phyloP scores from a whole-genome alignment of 2,329 filamentous ascomycete species.

The Nannizzia gypsea region DNA sequence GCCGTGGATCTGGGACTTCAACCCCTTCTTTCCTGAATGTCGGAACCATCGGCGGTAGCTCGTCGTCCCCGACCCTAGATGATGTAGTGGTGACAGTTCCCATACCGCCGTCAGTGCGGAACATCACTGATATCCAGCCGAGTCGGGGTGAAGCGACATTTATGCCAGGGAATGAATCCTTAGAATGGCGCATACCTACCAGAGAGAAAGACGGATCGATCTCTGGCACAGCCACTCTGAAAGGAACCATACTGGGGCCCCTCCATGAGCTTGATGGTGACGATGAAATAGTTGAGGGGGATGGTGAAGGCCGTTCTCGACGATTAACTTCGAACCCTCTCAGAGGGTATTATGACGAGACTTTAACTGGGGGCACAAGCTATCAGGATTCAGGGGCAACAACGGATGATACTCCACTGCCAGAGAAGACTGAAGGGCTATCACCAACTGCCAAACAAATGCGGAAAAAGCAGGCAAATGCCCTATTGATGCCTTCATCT shows the following conservation, averaged over 20 bases:
- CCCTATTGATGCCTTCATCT: slow-evolving; percentile 67
- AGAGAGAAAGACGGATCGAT: slow-evolving; percentile 58
- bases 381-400: slow-evolving; percentile 4
- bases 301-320: slow-evolving; percentile 17
- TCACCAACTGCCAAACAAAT: not conserved
- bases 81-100: slow-evolving; percentile 69
- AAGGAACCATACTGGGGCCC: slow-evolving; percentile 67
- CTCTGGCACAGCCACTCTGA: slow-evolving; percentile 57
- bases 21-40: slow-evolving; percentile 38
- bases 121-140: slow-evolving; percentile 68
- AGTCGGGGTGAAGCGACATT: slow-evolving; percentile 75
- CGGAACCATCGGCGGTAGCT: slow-evolving; percentile 42
- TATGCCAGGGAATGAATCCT: slow-evolving; percentile 54
- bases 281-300: slow-evolving; percentile 27
- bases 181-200: slow-evolving; percentile 73
- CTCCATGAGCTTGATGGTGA: slow-evolving; percentile 29
- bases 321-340: slow-evolving; percentile 25
- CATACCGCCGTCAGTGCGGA: slow-evolving; percentile 66
- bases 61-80: slow-evolving; percentile 54
- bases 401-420: not conserved
- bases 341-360: slow-evolving; percentile 36
- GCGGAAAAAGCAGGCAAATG: slow-evolving; percentile 36
- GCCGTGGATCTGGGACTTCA: slow-evolving; percentile 36
- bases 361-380: not conserved
- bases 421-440: not conserved